phyloP scores from a whole-genome alignment of 768 basidiomycete species.

The Kondoa subrosea region DNA sequence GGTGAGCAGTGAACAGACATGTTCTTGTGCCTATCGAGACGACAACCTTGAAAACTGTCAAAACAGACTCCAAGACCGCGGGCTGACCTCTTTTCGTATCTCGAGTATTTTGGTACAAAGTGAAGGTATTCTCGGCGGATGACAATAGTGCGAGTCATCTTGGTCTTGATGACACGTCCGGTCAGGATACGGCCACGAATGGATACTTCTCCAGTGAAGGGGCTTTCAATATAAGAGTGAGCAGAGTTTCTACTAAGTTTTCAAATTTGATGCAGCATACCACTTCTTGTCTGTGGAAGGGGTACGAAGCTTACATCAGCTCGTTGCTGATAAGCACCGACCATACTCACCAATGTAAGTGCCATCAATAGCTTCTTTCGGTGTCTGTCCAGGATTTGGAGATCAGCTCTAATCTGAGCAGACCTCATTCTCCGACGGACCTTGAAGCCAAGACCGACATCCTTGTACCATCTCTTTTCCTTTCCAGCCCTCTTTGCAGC shows the following conservation, averaged over 20 bases:
- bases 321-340: slow-evolving; percentile 28
- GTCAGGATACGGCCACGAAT: slow-evolving; percentile 98
- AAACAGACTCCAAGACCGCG: slow-evolving; percentile 22
- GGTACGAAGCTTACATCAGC: background rate
- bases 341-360: slow-evolving; percentile 76
- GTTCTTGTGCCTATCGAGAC: slow-evolving; percentile 63
- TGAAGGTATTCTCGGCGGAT: slow-evolving; percentile 66
- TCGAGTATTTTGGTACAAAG: slow-evolving; percentile 98
- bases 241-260: background rate
- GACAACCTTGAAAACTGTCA: background rate
- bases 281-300: slow-evolving; percentile 77
- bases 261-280: background rate
- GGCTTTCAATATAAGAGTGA: slow-evolving; percentile 31
- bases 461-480: slow-evolving; percentile 96
- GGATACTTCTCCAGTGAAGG: slow-evolving; percentile 89
- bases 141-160: slow-evolving; percentile 97
- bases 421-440: slow-evolving; percentile 2
- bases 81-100: slow-evolving; percentile 63
- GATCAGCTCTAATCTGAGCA: background rate
- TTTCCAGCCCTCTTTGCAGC: slow-evolving; percentile 84
- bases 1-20: slow-evolving; percentile 91
- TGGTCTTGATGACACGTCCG: slow-evolving; percentile 92
- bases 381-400: slow-evolving; percentile 57
- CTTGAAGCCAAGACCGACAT: slow-evolving; percentile 29
- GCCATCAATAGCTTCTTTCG: slow-evolving; percentile 82